Evolutionary conservation across 371 early-diverging fungal genomes (phyloP).

Genomic region (Fennellomyces sp.): DNA sequence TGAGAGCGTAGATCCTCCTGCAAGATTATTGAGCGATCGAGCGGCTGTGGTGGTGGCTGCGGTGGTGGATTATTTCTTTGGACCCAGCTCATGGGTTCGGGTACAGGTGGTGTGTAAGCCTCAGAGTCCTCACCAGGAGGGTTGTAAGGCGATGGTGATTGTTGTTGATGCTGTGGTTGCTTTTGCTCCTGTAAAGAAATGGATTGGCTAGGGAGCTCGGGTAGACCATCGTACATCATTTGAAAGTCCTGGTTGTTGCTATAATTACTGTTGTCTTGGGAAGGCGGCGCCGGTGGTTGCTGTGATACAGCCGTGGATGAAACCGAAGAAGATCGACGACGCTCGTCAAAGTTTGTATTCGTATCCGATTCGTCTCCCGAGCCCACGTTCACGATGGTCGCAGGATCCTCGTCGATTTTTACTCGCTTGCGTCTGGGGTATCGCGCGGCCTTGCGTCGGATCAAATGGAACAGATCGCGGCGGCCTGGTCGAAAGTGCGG

Average conservation of each 20-base stretch:
- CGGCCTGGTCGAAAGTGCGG: constrained; percentile 50
- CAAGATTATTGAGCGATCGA: constrained; percentile 1
- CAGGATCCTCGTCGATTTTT: constrained; percentile 33
- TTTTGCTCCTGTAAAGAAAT: constrained; percentile 1
- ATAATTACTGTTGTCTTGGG: constrained; percentile 2
- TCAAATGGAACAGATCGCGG: constrained; percentile 51
- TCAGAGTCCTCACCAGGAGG: background rate
- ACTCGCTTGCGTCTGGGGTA: constrained; percentile 35
- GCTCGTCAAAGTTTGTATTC: constrained; percentile 8
- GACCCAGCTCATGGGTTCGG: background rate
- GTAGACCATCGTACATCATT: constrained; percentile 3
- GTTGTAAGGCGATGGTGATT: background rate
- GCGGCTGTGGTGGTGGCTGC: background rate
- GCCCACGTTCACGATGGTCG: constrained; percentile 39
- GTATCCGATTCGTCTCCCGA: constrained; percentile 33
- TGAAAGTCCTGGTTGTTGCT: constrained; percentile 6
- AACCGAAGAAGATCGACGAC: constrained; percentile 20
- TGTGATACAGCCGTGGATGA: constrained; percentile 13
- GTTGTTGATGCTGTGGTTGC: constrained; percentile 5
- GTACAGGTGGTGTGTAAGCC: background rate
- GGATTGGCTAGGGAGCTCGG: constrained; percentile 1
- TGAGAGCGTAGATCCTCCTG: constrained; percentile 19
- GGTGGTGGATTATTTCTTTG: constrained; percentile 1
- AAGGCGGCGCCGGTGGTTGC: background rate
- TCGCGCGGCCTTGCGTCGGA: constrained; percentile 49